A percentile compares a stretch with the other conserved stretches of the same genome.
These are phyloP conservation scores for Cercospora zeina DNA, from an alignment of 2,329 filamentous ascomycete genomes.

Conservation along the genomic window DNA sequence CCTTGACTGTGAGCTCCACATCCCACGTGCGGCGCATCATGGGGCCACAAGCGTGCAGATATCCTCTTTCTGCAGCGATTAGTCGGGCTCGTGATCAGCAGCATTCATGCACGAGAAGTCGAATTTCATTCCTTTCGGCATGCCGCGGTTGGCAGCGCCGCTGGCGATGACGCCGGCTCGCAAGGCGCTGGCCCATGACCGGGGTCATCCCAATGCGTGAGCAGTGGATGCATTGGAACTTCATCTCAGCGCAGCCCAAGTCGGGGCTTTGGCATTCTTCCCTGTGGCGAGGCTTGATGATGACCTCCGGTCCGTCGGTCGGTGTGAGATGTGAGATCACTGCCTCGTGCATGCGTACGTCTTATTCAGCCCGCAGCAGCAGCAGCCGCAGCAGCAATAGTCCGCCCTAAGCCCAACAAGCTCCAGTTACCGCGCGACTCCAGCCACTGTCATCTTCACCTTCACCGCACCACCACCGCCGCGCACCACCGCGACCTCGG, in stretches of 20 bases:
- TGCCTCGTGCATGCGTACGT: neutral
- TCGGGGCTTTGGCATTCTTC: neutral
- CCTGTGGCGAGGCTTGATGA: neutral
- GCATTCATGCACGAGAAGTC: neutral
- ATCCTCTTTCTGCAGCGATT: constrained; percentile 5
- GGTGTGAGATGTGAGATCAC: neutral
- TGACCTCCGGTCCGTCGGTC: neutral
- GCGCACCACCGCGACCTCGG: constrained; percentile 12
- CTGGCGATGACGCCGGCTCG: neutral
- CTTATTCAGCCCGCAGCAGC: neutral
- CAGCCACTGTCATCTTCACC: constrained; percentile 7
- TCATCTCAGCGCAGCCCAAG: neutral
- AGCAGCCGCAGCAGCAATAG: neutral
- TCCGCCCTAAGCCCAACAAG: constrained; percentile 9
- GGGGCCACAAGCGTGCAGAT: neutral
- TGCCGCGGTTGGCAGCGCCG: neutral
- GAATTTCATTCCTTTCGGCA: neutral
- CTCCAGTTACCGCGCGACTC: constrained; percentile 1
- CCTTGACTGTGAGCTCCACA: neutral
- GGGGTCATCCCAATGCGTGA: constrained; percentile 3
- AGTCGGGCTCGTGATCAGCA: neutral
- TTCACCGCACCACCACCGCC: constrained; percentile 1
- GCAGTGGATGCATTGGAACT: neutral
- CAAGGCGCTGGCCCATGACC: neutral
- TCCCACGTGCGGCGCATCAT: neutral